Base-by-base conservation (phyloP, 495 filamentous ascomycete genomes). In the Sordaria brevicollis region DNA sequence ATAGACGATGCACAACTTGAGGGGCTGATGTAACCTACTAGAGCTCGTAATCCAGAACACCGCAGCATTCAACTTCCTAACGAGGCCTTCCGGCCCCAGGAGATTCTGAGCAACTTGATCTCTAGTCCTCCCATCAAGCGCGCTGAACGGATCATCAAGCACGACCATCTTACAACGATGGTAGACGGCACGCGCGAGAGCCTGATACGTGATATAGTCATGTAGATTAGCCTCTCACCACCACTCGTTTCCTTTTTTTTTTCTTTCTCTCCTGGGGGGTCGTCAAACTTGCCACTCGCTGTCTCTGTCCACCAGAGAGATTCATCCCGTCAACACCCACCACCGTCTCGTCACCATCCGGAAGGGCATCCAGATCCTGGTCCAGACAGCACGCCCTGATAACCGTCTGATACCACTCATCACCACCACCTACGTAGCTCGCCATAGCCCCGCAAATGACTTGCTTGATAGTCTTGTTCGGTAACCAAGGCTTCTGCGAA, bases 241-340 rank as follows among this genome's bases (percentile, higher is more conserved):
- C 7, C 31, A 29, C 65, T 29, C 8, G n/a, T 34, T 13, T 29
- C 6, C 11, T 17, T 25, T 54, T 29, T 4, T 37, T 41, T 1
- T 33, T 13, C 5, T 67, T 8, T 33, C 7, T 35, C 39, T 5
- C 25, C 3, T 65, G 9, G 4, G 35, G n/a, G 11, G 31, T 1
- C n/a, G 25, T 33, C 25, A 25, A 67, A n/a, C n/a, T 69, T 66
- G 78, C 76, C 35, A 79, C 87, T 25, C 88, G 79, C 71, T 90
- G 88, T 49, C 85, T 84, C 73, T 91, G 89, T 0, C 89, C 89
- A 6, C 87, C 88, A 68, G 86, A 89, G 17, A 91, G 78, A 25
- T 83, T 83, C 65, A 89, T 79, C 0, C 88, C 89, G 69, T 85
- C 83, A 75, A 83, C 88, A 13, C 89, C 89, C 67, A 90, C 85